Evolutionary conservation across 352 stramenopile species (phyloP), one percentile per base, ranked within the genome.

Genomic region (Elongisporangium senticosum): DNA sequence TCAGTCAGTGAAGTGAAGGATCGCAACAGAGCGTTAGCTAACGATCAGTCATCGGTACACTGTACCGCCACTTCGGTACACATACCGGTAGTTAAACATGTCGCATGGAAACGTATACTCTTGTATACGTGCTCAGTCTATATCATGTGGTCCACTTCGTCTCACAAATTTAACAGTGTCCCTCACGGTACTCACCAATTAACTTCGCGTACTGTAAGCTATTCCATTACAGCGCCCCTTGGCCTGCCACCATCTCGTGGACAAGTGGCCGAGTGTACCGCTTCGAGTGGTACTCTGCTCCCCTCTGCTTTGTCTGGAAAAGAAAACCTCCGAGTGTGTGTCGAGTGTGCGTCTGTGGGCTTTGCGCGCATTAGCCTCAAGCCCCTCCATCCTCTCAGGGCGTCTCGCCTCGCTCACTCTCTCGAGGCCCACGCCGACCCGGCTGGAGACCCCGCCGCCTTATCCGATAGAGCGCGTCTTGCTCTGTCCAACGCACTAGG

Each of bases 401-500:
- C 33, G 33, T 43, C 33, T 17, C 33, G 33, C 33, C 33, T 43
- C 33, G 33, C 33, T 43, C 33, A 10, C 33, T 43, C 33, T 43
- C 33, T 43, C 58, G 51, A 24, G 55, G 52, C 56, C 49, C 54
- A 62, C 60, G 60, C 4, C 54, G 60, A 39, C 26, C 15, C 6
- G 20, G 7, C 33, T 21, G 33, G 33, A 43, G 33, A 43, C 13
- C 33, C 13, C 33, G 11, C 33, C 1, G 33, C 33, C 33, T 10
- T 1, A 43, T 43, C 33, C 11, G 33, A 43, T 43, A 43, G 33
- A 43, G 33, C 13, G 33, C 33, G 7, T 43, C 33, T 43, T 10
- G 33, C 8, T 43, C 33, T 43, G 13, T 43, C 33, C 33, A 43
- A 10, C 33, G 33, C 33, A 43, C 33, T 10, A 10, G 13, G 17